These are phyloP conservation scores for Boletellus deceptivus DNA, from an alignment of 1,284 basidiomycete species.

Conservation along the genomic window DNA sequence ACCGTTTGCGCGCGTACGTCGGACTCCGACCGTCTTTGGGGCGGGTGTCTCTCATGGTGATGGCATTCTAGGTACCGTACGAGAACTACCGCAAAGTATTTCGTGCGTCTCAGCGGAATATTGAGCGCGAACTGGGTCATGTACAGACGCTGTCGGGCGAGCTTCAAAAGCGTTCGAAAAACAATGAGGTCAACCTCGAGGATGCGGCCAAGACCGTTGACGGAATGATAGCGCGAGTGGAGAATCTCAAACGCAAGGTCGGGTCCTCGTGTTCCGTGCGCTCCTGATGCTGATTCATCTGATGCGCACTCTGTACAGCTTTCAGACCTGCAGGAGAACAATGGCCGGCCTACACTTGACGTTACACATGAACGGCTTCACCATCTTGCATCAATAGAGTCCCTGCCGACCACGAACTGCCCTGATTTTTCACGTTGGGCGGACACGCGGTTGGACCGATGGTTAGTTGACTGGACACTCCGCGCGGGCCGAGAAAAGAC, in stretches of 20 bases:
- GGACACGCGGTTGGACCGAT: conserved; percentile 79
- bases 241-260: conserved; percentile 82
- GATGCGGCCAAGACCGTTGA: conserved; percentile 68
- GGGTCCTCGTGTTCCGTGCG: conserved; percentile 21
- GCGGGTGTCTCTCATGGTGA: conserved; percentile 10
- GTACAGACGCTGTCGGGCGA: conserved; percentile 58
- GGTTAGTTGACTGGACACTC: conserved; percentile 91
- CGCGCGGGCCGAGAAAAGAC: conserved; percentile 70
- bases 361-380: conserved; percentile 72
- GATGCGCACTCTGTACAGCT: conserved; percentile 45
- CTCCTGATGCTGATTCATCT: conserved; percentile 11
- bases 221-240: conserved; percentile 70
- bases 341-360: conserved; percentile 64
- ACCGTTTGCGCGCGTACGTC: conserved; percentile 72
- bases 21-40: conserved; percentile 12
- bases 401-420: conserved; percentile 47
- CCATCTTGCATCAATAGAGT: conserved; percentile 64
- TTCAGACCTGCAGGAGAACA: conserved; percentile 62
- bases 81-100: conserved; percentile 86
- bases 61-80: conserved; percentile 65
- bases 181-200: conserved; percentile 40
- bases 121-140: conserved; percentile 73
- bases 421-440: conserved; percentile 74
- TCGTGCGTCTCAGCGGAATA: conserved; percentile 72
- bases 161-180: conserved; percentile 45